phyloP scores from a whole-genome alignment of 1,284 basidiomycete species.

The Melampsora allii-populina region DNA sequence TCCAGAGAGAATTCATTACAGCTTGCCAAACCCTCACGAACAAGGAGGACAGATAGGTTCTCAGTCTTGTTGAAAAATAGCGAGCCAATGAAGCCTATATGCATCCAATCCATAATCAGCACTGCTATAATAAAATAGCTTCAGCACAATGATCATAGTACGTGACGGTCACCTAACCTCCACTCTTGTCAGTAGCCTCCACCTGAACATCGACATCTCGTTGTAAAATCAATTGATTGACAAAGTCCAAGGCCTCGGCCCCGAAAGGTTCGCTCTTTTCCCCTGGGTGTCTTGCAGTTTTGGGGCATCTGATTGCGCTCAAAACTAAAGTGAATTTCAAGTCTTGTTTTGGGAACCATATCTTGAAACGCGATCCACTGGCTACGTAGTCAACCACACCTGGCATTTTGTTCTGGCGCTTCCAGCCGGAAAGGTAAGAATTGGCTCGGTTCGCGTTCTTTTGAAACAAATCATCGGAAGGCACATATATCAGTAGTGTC shows the following conservation, averaged over 20 bases:
- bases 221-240: slow-evolving; percentile 78
- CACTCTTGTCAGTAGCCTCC: slow-evolving; percentile 84
- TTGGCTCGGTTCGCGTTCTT: slow-evolving; percentile 68
- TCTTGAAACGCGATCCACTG: slow-evolving; percentile 88
- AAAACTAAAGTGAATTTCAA: slow-evolving; percentile 50
- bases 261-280: slow-evolving; percentile 92
- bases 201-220: slow-evolving; percentile 91
- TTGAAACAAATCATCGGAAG: slow-evolving; percentile 55
- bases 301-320: slow-evolving; percentile 54
- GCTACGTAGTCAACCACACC: slow-evolving; percentile 92
- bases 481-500: not conserved
- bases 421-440: slow-evolving; percentile 80
- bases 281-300: slow-evolving; percentile 60
- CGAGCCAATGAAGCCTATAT: not conserved
- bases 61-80: slow-evolving; percentile 60
- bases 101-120: slow-evolving; percentile 56
- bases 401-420: slow-evolving; percentile 74
- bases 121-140: not conserved
- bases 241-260: slow-evolving; percentile 74
- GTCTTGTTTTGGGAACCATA: slow-evolving; percentile 69
- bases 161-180: slow-evolving; percentile 64
- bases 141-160: not conserved
- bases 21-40: slow-evolving; percentile 72
- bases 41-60: slow-evolving; percentile 77
- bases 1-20: slow-evolving; percentile 88